Percentiles rank a stretch among this genome's conserved stretches.
Evolutionary conservation across 345 rosid species (phyloP).

Genomic region (Eucalyptus cloeziana): DNA sequence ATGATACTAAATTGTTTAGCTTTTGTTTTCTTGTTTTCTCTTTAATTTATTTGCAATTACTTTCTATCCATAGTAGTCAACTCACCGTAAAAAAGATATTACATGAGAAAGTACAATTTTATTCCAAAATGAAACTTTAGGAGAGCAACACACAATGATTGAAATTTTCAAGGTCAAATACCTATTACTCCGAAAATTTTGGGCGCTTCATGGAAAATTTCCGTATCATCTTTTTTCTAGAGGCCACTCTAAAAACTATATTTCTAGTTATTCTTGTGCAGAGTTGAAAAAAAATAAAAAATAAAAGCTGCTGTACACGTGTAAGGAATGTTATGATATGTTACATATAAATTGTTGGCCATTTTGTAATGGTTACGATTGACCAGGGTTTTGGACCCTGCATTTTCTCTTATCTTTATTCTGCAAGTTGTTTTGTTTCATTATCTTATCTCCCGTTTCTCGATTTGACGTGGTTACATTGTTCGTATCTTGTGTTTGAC

Average conservation of each 20-base stretch:
- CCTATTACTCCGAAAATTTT: neutral
- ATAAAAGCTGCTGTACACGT: neutral
- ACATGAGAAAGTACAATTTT: neutral
- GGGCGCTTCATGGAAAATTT: neutral
- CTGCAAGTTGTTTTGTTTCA: neutral
- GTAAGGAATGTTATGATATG: neutral
- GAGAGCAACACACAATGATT: neutral
- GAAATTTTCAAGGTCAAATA: neutral
- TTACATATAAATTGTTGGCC: neutral
- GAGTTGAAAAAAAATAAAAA: neutral
- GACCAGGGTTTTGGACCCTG: neutral
- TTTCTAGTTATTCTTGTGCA: neutral
- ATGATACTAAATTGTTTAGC: neutral
- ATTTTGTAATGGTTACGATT: neutral
- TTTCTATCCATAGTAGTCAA: neutral
- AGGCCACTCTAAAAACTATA: neutral
- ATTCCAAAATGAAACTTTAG: neutral
- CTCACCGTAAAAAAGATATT: neutral
- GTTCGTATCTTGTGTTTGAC: neutral
- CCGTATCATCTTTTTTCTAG: neutral
- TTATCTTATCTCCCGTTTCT: neutral
- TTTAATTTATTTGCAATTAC: neutral
- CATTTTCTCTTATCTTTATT: neutral
- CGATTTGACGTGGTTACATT: neutral
- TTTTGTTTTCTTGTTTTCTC: neutral